phyloP scores from a whole-genome alignment of 2,329 filamentous ascomycete species.

The Alternaria gansuensis region DNA sequence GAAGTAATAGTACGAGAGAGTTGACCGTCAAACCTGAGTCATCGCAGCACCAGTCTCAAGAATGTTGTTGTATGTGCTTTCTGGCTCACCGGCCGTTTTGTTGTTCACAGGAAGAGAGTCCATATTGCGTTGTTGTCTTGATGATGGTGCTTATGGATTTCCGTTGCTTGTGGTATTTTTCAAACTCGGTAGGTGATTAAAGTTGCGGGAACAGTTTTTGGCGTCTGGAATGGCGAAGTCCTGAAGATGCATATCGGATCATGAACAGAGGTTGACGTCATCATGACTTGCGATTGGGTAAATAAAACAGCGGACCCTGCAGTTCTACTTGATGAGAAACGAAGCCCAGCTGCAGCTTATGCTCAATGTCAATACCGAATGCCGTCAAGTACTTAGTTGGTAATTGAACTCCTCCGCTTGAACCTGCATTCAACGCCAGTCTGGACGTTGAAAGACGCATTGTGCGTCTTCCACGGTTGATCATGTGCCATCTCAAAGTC shows the following conservation, averaged over 20 bases:
- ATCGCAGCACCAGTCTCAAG: conserved; percentile 69
- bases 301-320: conserved; percentile 2
- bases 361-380: background rate
- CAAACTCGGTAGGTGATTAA: no score
- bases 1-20: no score
- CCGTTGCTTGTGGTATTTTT: background rate
- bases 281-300: conserved; percentile 17
- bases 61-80: conserved; percentile 64
- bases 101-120: conserved; percentile 53
- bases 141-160: background rate
- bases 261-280: conserved; percentile 18
- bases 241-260: background rate
- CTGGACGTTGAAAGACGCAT: conserved; percentile 33
- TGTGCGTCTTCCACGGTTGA: conserved; percentile 32
- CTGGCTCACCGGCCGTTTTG: conserved; percentile 59
- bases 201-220: background rate
- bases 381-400: background rate
- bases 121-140: conserved; percentile 30
- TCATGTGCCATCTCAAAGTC: conserved; percentile 32
- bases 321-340: background rate
- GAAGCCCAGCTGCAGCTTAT: background rate
- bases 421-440: conserved; percentile 27
- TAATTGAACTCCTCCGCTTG: conserved; percentile 8
- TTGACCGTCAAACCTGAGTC: conserved; percentile 60
- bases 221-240: background rate